Percentiles rank a stretch among this genome's conserved stretches.
Conservation (phyloP, 148 eudicot genomes). For the Tetragonia tetragonoides region DNA sequence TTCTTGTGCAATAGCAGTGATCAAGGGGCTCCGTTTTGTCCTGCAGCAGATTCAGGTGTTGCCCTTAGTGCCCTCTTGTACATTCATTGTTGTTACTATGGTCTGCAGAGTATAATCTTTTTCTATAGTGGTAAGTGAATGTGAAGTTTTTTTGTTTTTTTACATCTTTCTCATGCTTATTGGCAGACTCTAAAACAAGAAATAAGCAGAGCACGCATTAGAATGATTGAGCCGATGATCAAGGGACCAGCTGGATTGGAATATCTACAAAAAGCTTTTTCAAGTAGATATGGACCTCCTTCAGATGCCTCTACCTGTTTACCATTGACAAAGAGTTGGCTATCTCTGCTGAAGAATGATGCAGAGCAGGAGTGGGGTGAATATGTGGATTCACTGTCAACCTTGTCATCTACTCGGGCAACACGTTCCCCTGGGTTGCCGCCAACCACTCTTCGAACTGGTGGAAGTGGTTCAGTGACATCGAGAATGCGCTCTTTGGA, state of each 20-base stretch:
- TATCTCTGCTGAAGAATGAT: conserved; percentile 39
- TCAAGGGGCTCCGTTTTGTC: conserved; percentile 85
- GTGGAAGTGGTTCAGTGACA: conserved; percentile 51
- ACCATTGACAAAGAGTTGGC: conserved; percentile 72
- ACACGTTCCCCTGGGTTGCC: conserved; percentile 42
- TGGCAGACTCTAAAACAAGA: conserved; percentile 70
- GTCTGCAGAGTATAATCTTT: background rate
- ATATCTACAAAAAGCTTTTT: conserved; percentile 63
- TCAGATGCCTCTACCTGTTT: conserved; percentile 51
- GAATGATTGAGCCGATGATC: conserved; percentile 70
- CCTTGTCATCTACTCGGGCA: conserved; percentile 32
- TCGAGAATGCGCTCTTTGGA: conserved; percentile 23
- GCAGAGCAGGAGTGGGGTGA: conserved; percentile 77
- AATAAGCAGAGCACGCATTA: conserved; percentile 80
- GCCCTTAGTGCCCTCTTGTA: background rate
- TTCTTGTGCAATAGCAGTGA: conserved; percentile 52
- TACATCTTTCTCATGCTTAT: conserved; percentile 5
- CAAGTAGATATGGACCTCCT: conserved; percentile 57
- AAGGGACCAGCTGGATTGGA: conserved; percentile 84
- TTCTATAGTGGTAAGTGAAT: too few relatives aligned
- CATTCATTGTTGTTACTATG: background rate
- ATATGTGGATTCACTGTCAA: conserved; percentile 41
- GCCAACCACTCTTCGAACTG: conserved; percentile 67
- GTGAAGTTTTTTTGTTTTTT: conserved; percentile 2
- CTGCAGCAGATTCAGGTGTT: conserved; percentile 79